A percentile compares a stretch with the other conserved stretches of the same genome.
phyloP scores from a whole-genome alignment of 352 stramenopile genomes.

The Phytophthora sojae region DNA sequence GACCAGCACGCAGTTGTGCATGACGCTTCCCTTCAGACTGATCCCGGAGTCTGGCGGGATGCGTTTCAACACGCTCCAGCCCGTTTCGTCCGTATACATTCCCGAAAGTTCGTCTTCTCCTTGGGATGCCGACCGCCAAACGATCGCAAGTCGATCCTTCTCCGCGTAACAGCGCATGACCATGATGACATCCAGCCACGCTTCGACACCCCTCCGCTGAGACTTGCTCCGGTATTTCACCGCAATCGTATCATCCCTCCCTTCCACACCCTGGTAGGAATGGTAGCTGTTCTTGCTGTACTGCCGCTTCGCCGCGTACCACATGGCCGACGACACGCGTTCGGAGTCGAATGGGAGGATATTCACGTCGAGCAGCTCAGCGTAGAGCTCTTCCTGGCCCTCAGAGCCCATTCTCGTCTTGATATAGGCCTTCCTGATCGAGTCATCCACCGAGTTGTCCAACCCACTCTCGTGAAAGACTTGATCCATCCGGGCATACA shows the following conservation, averaged over 20 bases:
- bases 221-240: conserved; percentile 48
- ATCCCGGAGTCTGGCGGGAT: conserved; percentile 39
- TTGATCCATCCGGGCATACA: conserved; percentile 47
- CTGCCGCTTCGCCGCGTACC: conserved; percentile 46
- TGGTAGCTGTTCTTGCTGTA: conserved; percentile 50
- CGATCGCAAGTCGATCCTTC: conserved; percentile 53
- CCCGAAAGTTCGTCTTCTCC: conserved; percentile 45
- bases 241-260: conserved; percentile 47
- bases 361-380: conserved; percentile 52
- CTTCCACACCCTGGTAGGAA: conserved; percentile 28
- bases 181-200: conserved; percentile 48
- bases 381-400: conserved; percentile 42
- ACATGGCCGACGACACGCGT: conserved; percentile 36
- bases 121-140: conserved; percentile 56
- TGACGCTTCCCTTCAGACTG: conserved; percentile 35
- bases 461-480: conserved; percentile 61
- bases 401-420: conserved; percentile 27
- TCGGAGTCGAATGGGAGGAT: conserved; percentile 53
- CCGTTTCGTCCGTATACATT: conserved; percentile 72
- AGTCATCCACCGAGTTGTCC: conserved; percentile 47
- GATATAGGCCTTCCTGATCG: conserved; percentile 49
- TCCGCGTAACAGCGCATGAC: conserved; percentile 62
- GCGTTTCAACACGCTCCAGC: conserved; percentile 62
- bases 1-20: conserved; percentile 58
- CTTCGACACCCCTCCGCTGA: conserved; percentile 29